phyloP scores from a whole-genome alignment of 306 rosid species.

The Erythrophleum fordii region DNA sequence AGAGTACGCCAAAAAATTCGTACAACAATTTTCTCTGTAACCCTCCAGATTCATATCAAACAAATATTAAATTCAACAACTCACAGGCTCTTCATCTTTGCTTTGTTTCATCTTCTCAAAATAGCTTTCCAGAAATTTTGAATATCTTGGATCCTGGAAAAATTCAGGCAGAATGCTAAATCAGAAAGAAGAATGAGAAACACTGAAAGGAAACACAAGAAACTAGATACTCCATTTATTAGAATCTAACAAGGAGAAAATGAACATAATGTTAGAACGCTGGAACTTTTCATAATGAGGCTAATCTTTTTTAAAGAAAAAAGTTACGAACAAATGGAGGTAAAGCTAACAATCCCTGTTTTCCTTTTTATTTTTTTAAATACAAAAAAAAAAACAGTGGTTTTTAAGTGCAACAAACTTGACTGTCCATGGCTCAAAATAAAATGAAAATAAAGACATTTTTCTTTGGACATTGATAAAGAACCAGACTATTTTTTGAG shows the following conservation, averaged over 20 bases:
- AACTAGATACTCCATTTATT: conserved; percentile 12
- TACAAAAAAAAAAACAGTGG: neutral
- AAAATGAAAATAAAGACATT: neutral
- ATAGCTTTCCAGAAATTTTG: conserved; percentile 58
- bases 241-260: conserved; percentile 2
- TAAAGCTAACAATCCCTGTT: neutral
- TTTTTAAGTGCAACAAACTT: neutral
- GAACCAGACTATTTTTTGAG: neutral
- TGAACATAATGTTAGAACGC: neutral
- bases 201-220: neutral
- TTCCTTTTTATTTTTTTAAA: neutral
- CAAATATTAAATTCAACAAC: conserved; percentile 38
- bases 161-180: conserved; percentile 39
- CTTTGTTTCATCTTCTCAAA: conserved; percentile 39
- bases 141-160: conserved; percentile 72
- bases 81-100: conserved; percentile 63
- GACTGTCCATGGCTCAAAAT: neutral
- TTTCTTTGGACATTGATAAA: neutral
- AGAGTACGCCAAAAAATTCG: conserved; percentile 19
- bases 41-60: conserved; percentile 19
- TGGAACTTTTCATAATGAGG: conserved; percentile 7
- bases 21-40: neutral
- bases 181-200: conserved; percentile 34
- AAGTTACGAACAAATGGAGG: neutral
- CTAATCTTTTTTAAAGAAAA: neutral